Conservation (phyloP, 2,329 filamentous ascomycete species). For the Diaporthe sp. region DNA sequence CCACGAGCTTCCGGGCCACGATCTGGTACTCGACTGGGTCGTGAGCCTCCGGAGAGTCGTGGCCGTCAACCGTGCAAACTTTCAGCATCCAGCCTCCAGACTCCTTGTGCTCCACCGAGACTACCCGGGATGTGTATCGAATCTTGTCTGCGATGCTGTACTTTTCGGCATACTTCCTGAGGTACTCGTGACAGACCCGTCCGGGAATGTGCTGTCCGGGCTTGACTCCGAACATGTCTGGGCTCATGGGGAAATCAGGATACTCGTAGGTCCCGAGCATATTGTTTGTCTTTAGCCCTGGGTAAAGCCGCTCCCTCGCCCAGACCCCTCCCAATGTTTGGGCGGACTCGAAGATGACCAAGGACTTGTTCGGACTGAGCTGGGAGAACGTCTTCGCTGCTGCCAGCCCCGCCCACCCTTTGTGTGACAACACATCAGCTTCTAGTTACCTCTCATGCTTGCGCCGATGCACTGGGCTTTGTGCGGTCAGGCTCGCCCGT, state of each 20-base stretch:
- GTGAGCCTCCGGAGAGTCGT: neutral
- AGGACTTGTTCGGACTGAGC: neutral
- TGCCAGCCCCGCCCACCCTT: neutral
- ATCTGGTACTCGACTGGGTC: neutral
- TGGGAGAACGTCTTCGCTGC: neutral
- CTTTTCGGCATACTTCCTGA: neutral
- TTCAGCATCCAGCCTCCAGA: neutral
- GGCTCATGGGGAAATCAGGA: neutral
- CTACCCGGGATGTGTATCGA: neutral
- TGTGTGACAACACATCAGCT: neutral
- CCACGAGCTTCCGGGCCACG: neutral
- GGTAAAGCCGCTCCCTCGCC: neutral
- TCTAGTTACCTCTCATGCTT: neutral
- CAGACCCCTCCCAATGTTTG: neutral
- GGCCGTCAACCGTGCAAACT: neutral
- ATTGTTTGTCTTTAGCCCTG: neutral
- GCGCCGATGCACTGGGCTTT: neutral
- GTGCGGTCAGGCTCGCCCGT: neutral
- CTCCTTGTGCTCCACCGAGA: neutral
- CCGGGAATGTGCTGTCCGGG: neutral
- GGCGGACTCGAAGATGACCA: neutral
- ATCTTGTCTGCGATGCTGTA: neutral
- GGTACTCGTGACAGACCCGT: neutral
- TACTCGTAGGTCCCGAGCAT: neutral
- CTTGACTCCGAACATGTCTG: neutral